These are phyloP conservation scores for Pseudocercospora eumusae DNA, from an alignment of 2,329 filamentous ascomycete genomes.

Conservation along the genomic window DNA sequence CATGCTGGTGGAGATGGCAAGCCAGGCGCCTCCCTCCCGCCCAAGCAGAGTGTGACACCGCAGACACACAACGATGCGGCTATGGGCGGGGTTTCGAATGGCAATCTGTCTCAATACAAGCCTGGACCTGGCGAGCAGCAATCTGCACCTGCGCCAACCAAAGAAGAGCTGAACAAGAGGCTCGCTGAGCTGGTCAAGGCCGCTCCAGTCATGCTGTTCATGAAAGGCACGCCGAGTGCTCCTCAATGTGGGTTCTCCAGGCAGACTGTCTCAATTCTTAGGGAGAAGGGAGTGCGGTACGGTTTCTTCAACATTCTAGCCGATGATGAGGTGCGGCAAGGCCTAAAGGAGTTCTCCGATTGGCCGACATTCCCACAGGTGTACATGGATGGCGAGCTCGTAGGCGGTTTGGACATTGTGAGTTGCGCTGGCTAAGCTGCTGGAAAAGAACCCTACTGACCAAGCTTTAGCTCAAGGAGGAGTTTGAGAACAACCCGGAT, in stretches of 20 bases:
- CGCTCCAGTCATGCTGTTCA: conserved; percentile 96
- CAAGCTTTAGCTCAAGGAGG: conserved; percentile 78
- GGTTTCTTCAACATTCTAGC: conserved; percentile 99
- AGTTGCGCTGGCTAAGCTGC: conserved; percentile 44
- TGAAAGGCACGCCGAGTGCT: conserved; percentile 89
- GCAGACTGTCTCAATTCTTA: conserved; percentile 80
- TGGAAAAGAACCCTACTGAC: not conserved
- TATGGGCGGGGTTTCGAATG: conserved; percentile 31
- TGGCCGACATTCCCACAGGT: conserved; percentile 98
- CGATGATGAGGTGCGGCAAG: conserved; percentile 94
- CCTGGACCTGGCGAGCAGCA: conserved; percentile 46
- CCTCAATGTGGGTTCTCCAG: conserved; percentile 93
- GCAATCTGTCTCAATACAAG: conserved; percentile 47
- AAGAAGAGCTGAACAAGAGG: conserved; percentile 82
- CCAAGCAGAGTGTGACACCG: conserved; percentile 42
- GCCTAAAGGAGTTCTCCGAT: conserved; percentile 94
- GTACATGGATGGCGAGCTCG: conserved; percentile 85
- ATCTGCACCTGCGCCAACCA: conserved; percentile 58
- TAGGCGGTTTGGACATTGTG: conserved; percentile 95
- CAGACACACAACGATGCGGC: conserved; percentile 17
- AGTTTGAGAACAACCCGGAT: conserved; percentile 77
- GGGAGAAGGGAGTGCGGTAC: conserved; percentile 90
- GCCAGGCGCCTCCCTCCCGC: conserved; percentile 45
- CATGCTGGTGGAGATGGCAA: conserved; percentile 57
- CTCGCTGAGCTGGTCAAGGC: conserved; percentile 86